Evolutionary conservation across 192 early-diverging fungal genomes (phyloP), one percentile per base, ranked within the genome.

Genomic region (Geosiphon pyriformis): DNA sequence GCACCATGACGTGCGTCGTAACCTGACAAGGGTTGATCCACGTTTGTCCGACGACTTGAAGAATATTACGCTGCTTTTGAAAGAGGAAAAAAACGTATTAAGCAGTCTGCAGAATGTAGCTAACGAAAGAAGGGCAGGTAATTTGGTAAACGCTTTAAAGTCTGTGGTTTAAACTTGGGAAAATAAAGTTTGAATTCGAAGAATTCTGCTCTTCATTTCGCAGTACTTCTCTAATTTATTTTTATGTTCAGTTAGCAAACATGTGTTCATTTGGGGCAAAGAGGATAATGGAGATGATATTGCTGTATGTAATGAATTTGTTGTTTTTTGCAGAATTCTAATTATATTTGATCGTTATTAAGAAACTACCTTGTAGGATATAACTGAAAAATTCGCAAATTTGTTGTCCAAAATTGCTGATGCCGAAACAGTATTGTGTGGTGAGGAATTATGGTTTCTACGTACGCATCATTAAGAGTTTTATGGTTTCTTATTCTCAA

Each of bases 81-180:
- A 56, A 31, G 65, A 67, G 47, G 53, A 67, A 27, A 67, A 48
- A 57, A 67, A 67, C 32, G 18, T 67, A 29, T 31, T 67, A 6
- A 57, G 35, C 22, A 67, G 65, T 48, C 47, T 67, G 31, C 65
- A 67, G 32, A 57, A 67, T 57, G 55, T 30, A 42, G 32, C 65
- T 6, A n/a, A n/a, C 23, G 65, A 67, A 57, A 67, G 54, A 23
- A 67, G 25, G 47, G 53, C 37, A 67, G 65, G 65, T 57, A 55
- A 1, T 12, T 20, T 27, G 12, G 12, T 20, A 23, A 55, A 55
- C n/a, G n/a, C n/a, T n/a, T n/a, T n/a, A n/a, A n/a, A n/a, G n/a
- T n/a, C n/a, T n/a, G n/a, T n/a, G n/a, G n/a, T n/a, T n/a, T n/a
- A n/a, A n/a, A n/a, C n/a, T n/a, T n/a, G n/a, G n/a, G n/a, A n/a